Percentiles rank a stretch among this genome's conserved stretches.
Conservation (phyloP, 2,329 filamentous ascomycete genomes). For the Cordyceps militaris region DNA sequence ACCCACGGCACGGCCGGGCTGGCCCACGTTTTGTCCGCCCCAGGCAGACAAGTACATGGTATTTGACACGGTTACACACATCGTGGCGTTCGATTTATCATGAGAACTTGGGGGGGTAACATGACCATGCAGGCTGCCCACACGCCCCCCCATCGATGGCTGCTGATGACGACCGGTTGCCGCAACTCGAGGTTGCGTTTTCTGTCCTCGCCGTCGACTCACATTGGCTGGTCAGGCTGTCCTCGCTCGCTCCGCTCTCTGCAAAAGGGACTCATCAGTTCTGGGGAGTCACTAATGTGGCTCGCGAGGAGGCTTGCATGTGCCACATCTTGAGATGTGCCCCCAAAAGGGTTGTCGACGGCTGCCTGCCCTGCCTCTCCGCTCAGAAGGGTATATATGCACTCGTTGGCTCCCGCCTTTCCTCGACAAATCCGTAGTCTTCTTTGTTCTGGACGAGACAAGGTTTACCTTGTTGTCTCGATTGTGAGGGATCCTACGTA, state of each 20-base stretch:
- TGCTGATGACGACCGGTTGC: background rate
- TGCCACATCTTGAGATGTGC: slow-evolving; percentile 10
- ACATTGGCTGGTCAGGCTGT: slow-evolving; percentile 9
- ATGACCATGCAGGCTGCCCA: slow-evolving; percentile 1
- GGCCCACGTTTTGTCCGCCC: background rate
- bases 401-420: background rate
- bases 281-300: background rate
- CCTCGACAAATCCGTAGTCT: background rate
- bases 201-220: slow-evolving; percentile 2
- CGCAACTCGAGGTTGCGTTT: slow-evolving; percentile 1
- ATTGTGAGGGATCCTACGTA: background rate
- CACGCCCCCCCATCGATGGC: background rate
- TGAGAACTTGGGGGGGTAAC: slow-evolving; percentile 2
- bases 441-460: background rate
- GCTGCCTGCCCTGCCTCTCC: background rate
- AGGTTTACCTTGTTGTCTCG: background rate
- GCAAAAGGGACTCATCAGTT: background rate
- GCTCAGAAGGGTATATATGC: background rate
- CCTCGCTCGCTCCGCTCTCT: background rate
- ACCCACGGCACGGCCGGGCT: background rate
- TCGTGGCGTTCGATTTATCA: background rate
- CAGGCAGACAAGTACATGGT: background rate
- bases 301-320: slow-evolving; percentile 6
- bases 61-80: too few relatives aligned
- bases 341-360: background rate